These are phyloP conservation scores for Populus trichocarpa DNA, from an alignment of 441 rosid genomes.

Conservation along the genomic window DNA sequence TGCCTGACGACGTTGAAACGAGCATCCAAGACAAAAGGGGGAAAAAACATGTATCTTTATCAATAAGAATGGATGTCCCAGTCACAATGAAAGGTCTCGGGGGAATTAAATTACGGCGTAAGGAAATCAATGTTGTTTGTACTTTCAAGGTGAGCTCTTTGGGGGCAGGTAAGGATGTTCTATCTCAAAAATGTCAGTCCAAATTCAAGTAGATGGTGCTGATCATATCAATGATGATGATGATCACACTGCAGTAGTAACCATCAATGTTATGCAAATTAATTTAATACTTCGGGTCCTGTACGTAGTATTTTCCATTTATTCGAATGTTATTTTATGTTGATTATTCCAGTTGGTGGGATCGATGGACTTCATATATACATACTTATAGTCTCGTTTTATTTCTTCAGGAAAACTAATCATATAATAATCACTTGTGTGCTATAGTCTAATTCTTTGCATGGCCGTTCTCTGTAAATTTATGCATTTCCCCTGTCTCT, in stretches of 20 bases:
- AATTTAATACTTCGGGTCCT: background rate
- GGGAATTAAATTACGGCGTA: conserved; percentile 15
- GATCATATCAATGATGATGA: background rate
- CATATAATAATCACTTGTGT: background rate
- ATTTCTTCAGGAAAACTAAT: too few relatives aligned
- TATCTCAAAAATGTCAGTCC: conserved; percentile 29
- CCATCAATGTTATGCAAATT: background rate
- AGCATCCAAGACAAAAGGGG: conserved; percentile 23
- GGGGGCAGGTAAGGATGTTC: conserved; percentile 24
- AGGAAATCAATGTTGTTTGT: conserved; percentile 29
- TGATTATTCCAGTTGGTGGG: too few relatives aligned
- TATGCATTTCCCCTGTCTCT: background rate
- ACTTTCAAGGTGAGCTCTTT: conserved; percentile 31
- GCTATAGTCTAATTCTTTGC: background rate
- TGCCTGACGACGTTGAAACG: conserved; percentile 18
- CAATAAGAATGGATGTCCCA: conserved; percentile 18
- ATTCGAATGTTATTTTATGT: too few relatives aligned
- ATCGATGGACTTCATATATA: too few relatives aligned
- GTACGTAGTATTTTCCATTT: background rate
- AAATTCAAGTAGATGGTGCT: conserved; percentile 16
- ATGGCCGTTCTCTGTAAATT: background rate
- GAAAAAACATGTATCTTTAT: conserved; percentile 21
- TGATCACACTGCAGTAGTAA: background rate
- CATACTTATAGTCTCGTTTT: background rate
- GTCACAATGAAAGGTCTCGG: conserved; percentile 15